A percentile compares a stretch with the other conserved stretches of the same genome.
Conservation (phyloP, 2,329 filamentous ascomycete species). For the Aspergillus thermomutatus region DNA sequence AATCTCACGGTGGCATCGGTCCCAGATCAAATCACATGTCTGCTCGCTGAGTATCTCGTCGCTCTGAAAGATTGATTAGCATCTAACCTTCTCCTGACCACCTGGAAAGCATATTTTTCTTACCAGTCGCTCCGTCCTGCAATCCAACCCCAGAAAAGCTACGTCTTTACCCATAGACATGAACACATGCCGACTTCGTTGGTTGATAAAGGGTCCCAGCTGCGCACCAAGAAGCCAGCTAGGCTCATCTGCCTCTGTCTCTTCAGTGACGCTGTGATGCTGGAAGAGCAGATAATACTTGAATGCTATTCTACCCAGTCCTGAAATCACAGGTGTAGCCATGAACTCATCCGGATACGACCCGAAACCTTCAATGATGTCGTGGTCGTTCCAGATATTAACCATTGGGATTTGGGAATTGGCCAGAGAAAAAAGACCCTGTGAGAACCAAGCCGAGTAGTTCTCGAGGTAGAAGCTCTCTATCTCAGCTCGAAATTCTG, state of each 20-base stretch:
- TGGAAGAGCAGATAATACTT: conserved; percentile 99
- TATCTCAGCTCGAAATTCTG: conserved; percentile 81
- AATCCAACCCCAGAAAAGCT: conserved; percentile 82
- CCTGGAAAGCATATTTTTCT: conserved; percentile 1
- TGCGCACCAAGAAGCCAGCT: conserved; percentile 82
- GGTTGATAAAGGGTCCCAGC: conserved; percentile 85
- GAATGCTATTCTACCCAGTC: conserved; percentile 86
- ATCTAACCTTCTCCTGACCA: neutral
- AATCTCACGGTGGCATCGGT: conserved; percentile 78
- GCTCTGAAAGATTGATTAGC: conserved; percentile 42
- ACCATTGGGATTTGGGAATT: conserved; percentile 96
- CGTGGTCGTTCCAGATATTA: conserved; percentile 96
- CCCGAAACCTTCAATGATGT: conserved; percentile 86
- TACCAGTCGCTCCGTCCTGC: conserved; percentile 79
- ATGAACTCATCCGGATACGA: conserved; percentile 92
- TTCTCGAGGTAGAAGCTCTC: conserved; percentile 84
- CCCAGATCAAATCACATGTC: conserved; percentile 83
- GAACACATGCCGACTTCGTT: conserved; percentile 81
- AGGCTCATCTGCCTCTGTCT: conserved; percentile 79
- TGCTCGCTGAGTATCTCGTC: conserved; percentile 76
- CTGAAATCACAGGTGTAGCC: conserved; percentile 83
- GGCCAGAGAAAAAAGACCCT: conserved; percentile 88
- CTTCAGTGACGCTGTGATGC: conserved; percentile 80
- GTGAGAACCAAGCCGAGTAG: conserved; percentile 94
- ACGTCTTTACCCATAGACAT: conserved; percentile 76